Conservation (phyloP, 108 stramenopile species). For the Nannochloropsis salina region DNA sequence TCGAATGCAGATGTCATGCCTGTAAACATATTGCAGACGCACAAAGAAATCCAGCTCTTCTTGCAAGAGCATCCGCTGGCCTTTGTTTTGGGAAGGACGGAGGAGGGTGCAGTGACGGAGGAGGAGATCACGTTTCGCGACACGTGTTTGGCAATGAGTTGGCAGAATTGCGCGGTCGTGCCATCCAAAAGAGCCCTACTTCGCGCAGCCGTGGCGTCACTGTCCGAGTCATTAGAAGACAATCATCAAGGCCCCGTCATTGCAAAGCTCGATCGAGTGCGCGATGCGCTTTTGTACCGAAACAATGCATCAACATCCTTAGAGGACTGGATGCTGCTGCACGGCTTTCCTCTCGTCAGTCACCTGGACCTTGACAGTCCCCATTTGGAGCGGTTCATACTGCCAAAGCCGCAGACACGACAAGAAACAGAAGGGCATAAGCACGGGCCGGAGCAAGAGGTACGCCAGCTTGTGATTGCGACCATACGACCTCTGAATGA, state of each 20-base stretch:
- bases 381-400: neutral
- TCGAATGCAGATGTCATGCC: neutral
- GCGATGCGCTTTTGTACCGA: neutral
- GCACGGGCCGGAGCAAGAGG: neutral
- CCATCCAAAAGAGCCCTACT: neutral
- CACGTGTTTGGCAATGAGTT: neutral
- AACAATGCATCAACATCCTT: neutral
- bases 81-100: neutral
- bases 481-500: neutral
- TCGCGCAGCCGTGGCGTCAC: neutral
- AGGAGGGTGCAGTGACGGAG: neutral
- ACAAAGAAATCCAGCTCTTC: conserved; percentile 4
- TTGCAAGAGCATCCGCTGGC: conserved; percentile 17
- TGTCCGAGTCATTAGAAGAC: neutral
- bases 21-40: neutral
- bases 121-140: neutral
- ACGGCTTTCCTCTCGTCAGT: neutral
- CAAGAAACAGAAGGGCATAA: neutral
- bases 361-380: neutral
- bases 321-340: conserved; percentile 16
- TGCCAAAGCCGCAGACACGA: neutral
- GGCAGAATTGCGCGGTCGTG: neutral
- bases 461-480: neutral
- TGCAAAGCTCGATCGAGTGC: neutral
- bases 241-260: neutral